These are phyloP conservation scores for Cladophialophora bantiana DNA, from an alignment of 2,329 filamentous ascomycete genomes.

Conservation along the genomic window DNA sequence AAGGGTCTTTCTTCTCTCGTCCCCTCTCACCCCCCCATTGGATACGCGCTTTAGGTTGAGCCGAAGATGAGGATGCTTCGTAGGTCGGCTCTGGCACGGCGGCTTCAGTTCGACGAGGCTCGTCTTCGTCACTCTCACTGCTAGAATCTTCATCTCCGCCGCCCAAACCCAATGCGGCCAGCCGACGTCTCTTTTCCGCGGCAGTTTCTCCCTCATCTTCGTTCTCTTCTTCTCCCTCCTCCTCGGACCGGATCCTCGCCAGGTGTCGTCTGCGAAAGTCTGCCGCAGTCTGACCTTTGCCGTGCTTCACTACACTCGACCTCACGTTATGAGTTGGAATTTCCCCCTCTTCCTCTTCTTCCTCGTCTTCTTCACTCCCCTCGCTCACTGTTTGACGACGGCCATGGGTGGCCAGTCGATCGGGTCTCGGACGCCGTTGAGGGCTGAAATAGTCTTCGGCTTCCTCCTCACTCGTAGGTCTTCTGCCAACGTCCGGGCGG, in stretches of 20 bases:
- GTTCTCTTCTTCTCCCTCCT: slow-evolving; percentile 38
- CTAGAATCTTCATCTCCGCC: slow-evolving; percentile 37
- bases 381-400: slow-evolving; percentile 24
- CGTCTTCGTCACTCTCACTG: slow-evolving; percentile 42
- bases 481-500: slow-evolving; percentile 14
- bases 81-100: slow-evolving; percentile 36
- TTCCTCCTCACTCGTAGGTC: slow-evolving; percentile 9
- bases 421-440: slow-evolving; percentile 22
- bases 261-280: slow-evolving; percentile 48
- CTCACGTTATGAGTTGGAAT: slow-evolving; percentile 48
- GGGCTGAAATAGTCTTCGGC: slow-evolving; percentile 33
- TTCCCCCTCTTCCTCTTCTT: slow-evolving; percentile 27
- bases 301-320: slow-evolving; percentile 48
- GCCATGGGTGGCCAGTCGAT: slow-evolving; percentile 17
- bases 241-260: slow-evolving; percentile 39
- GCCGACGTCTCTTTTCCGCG: slow-evolving; percentile 55
- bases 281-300: slow-evolving; percentile 45
- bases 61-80: slow-evolving; percentile 28
- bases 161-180: slow-evolving; percentile 51
- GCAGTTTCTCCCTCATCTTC: slow-evolving; percentile 53
- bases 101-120: slow-evolving; percentile 32
- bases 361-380: slow-evolving; percentile 27
- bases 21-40: slow-evolving; percentile 54
- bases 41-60: slow-evolving; percentile 43
- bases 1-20: slow-evolving; percentile 38